A percentile compares a stretch with the other conserved stretches of the same genome.
Conservation (phyloP, 306 rosid species). For the Cucumis melo region DNA sequence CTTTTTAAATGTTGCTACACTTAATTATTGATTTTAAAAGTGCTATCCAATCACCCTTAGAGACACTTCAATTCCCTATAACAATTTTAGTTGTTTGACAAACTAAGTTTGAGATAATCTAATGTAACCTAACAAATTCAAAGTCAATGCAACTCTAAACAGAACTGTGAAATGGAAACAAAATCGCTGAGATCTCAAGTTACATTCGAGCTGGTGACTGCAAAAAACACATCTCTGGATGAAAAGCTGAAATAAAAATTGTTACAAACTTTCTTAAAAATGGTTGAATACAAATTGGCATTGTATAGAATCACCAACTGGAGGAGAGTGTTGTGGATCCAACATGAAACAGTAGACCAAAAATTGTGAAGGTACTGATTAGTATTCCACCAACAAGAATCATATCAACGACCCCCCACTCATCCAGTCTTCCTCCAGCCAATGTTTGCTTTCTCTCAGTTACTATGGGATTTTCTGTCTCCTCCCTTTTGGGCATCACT, state of each 20-base stretch:
- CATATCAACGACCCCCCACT: constrained; percentile 55
- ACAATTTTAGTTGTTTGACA: background rate
- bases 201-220: background rate
- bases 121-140: background rate
- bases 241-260: background rate
- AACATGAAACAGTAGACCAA: constrained; percentile 35
- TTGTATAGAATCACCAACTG: constrained; percentile 5
- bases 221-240: background rate
- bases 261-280: background rate
- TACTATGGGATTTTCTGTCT: constrained; percentile 21
- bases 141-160: background rate
- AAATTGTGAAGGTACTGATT: constrained; percentile 51
- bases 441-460: constrained; percentile 25
- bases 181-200: background rate
- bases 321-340: constrained; percentile 29
- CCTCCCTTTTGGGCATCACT: constrained; percentile 20
- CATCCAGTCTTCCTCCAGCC: background rate
- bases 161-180: background rate
- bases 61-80: background rate
- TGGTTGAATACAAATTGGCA: background rate
- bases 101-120: background rate
- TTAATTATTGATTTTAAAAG: too few relatives aligned
- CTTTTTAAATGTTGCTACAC: too few relatives aligned
- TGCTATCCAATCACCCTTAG: too few relatives aligned
- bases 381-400: constrained; percentile 75